Conservation (phyloP, 352 stramenopile species). For the Globisporangium nagaii region DNA sequence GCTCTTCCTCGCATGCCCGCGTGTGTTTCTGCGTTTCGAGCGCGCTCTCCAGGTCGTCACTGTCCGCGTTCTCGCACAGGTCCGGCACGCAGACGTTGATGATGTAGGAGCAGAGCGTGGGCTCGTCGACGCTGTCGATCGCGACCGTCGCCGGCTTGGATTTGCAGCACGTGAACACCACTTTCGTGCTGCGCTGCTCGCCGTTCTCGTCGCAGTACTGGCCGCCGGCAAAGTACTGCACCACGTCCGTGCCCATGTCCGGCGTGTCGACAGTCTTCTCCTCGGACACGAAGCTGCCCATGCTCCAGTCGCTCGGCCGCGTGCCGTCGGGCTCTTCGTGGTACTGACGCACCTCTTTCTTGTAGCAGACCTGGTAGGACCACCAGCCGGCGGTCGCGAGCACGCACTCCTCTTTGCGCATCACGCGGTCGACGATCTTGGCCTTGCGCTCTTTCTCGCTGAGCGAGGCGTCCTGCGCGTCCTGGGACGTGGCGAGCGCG, state of each 20-base stretch:
- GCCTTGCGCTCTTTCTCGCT: conserved; percentile 28
- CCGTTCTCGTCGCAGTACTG: conserved; percentile 85
- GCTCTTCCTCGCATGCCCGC: conserved; percentile 48
- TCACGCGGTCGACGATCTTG: conserved; percentile 41
- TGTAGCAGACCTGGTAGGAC: conserved; percentile 84
- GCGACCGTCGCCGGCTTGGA: conserved; percentile 34
- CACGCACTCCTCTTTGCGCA: conserved; percentile 51
- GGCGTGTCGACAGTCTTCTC: conserved; percentile 17
- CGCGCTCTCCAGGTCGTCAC: conserved; percentile 11
- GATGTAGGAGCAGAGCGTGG: conserved; percentile 70
- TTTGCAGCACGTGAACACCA: conserved; percentile 79
- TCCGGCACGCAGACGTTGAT: conserved; percentile 78
- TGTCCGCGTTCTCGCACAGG: conserved; percentile 42
- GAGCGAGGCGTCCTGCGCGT: conserved; percentile 27
- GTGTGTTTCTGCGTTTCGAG: conserved; percentile 31
- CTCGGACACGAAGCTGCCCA: conserved; percentile 54
- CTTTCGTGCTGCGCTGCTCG: conserved; percentile 60
- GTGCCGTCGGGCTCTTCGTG: conserved; percentile 72
- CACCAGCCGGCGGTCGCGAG: conserved; percentile 64
- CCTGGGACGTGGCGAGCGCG: conserved; percentile 24
- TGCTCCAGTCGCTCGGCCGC: conserved; percentile 77
- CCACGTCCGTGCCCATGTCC: conserved; percentile 35
- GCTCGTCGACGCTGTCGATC: conserved; percentile 80
- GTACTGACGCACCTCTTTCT: conserved; percentile 75
- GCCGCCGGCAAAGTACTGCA: conserved; percentile 67